A percentile compares a stretch with the other conserved stretches of the same genome.
Conservation (phyloP, 306 rosid genomes). For the Arachis hypogaea region DNA sequence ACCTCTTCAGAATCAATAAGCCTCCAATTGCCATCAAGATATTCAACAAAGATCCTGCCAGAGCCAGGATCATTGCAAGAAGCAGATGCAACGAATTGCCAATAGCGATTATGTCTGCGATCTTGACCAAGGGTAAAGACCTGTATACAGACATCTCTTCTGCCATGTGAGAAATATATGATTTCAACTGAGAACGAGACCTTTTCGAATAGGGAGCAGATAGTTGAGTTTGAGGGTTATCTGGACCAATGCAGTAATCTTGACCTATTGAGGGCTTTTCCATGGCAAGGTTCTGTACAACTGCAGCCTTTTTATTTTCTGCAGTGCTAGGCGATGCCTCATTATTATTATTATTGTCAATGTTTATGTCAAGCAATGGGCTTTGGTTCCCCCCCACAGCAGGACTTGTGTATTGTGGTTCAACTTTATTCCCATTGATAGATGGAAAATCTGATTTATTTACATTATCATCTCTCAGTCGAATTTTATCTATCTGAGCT, state of each 20-base stretch:
- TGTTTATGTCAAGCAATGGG: constrained; percentile 66
- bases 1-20: constrained; percentile 97
- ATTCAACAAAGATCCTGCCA: constrained; percentile 89
- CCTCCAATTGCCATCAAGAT: constrained; percentile 85
- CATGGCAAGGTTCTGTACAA: constrained; percentile 46
- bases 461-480: constrained; percentile 70
- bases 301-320: constrained; percentile 58
- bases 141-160: constrained; percentile 93
- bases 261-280: constrained; percentile 62
- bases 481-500: constrained; percentile 88
- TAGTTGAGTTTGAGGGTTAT: constrained; percentile 59
- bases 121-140: constrained; percentile 98
- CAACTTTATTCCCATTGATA: constrained; percentile 61
- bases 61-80: constrained; percentile 96
- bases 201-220: constrained; percentile 77
- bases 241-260: constrained; percentile 65
- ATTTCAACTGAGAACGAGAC: constrained; percentile 87
- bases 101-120: constrained; percentile 89
- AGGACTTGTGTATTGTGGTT: constrained; percentile 55
- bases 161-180: constrained; percentile 83
- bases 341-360: constrained; percentile 39
- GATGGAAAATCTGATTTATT: constrained; percentile 65
- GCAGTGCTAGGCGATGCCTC: constrained; percentile 65
- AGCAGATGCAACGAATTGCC: constrained; percentile 95
- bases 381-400: constrained; percentile 67